Percentiles rank a stretch among this genome's conserved stretches.
These are phyloP conservation scores for Tetrahymena borealis DNA, from an alignment of 73 alveolate genomes.

Conservation along the genomic window DNA sequence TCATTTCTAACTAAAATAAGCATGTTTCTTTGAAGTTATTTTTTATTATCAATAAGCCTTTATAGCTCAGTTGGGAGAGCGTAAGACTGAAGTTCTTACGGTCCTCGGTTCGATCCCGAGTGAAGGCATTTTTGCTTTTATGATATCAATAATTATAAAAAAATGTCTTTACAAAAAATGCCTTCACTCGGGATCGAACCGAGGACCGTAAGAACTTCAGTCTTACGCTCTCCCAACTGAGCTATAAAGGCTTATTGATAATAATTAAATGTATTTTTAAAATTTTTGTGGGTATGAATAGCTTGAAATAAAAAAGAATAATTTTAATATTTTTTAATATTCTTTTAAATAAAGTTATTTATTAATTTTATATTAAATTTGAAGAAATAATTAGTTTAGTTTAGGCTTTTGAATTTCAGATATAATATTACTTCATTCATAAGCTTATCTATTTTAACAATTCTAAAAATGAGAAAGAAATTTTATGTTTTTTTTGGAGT, in stretches of 20 bases:
- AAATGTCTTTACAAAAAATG: neutral
- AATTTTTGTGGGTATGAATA: too few relatives aligned
- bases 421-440: too few relatives aligned
- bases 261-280: neutral
- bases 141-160: neutral
- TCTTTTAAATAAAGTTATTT: too few relatives aligned
- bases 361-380: too few relatives aligned
- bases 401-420: too few relatives aligned
- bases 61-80: constrained; percentile 4
- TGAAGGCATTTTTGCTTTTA: neutral
- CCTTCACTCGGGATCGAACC: constrained; percentile 7
- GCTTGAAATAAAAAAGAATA: too few relatives aligned
- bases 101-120: constrained; percentile 8
- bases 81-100: constrained; percentile 1
- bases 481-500: too few relatives aligned
- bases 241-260: neutral
- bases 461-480: too few relatives aligned
- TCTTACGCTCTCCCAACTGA: constrained; percentile 4
- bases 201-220: constrained; percentile 4
- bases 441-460: too few relatives aligned
- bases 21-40: neutral
- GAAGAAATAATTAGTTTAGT: too few relatives aligned
- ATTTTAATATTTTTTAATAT: too few relatives aligned
- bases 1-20: too few relatives aligned
- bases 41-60: neutral